Conservation (phyloP, 257 asterid species). For the Craterostigma plantagineum region DNA sequence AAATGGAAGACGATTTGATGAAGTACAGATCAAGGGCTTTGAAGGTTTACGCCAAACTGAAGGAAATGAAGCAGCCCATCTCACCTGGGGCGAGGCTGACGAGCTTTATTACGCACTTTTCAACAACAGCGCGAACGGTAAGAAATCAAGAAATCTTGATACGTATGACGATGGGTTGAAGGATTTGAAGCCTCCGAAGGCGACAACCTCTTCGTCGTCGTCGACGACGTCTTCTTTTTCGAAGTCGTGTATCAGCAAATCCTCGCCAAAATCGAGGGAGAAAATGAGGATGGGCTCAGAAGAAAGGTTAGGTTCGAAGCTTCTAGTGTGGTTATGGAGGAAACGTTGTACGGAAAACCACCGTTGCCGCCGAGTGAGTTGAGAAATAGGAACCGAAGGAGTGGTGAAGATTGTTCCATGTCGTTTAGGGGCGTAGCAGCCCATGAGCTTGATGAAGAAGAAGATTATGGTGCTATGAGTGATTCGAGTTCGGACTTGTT, state of each 20-base stretch:
- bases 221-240: too few species aligned
- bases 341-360: conserved; percentile 22
- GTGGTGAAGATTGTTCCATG: conserved; percentile 6
- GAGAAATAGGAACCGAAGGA: conserved; percentile 1
- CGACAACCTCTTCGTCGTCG: conserved; percentile 36
- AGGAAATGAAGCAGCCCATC: conserved; percentile 60
- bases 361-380: not conserved
- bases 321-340: too few species aligned
- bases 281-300: conserved; percentile 16
- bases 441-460: not conserved
- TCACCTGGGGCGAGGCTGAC: conserved; percentile 67
- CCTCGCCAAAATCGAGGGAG: conserved; percentile 26
- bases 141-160: conserved; percentile 18
- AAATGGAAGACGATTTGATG: conserved; percentile 12
- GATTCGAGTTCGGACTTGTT: conserved; percentile 79
- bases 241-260: conserved; percentile 54
- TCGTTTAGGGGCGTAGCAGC: conserved; percentile 4
- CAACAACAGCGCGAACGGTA: conserved; percentile 15
- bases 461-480: conserved; percentile 36
- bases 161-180: not conserved
- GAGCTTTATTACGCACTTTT: conserved; percentile 41
- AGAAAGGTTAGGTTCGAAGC: conserved; percentile 62
- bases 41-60: conserved; percentile 48
- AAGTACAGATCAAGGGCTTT: conserved; percentile 39
- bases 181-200: conserved; percentile 8